These are phyloP conservation scores for Macrolepiota albuminosa DNA, from an alignment of 768 basidiomycete genomes.

Conservation along the genomic window DNA sequence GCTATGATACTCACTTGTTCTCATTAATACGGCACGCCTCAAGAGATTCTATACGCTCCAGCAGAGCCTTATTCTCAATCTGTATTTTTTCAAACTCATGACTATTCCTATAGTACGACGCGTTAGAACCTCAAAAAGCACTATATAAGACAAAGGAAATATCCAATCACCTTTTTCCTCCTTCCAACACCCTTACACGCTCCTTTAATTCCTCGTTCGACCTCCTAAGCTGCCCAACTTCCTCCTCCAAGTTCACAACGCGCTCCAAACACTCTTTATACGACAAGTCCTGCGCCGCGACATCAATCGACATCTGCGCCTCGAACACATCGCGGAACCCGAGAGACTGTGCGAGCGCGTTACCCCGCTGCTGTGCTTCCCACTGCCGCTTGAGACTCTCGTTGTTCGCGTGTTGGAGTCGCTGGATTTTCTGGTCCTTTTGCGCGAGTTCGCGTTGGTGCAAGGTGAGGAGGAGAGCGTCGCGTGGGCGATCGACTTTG, in stretches of 20 bases:
- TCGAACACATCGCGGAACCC: constrained; percentile 41
- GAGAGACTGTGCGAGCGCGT: constrained; percentile 34
- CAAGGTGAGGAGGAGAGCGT: constrained; percentile 29
- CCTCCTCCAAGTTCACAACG: constrained; percentile 26
- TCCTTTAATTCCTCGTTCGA: constrained; percentile 20
- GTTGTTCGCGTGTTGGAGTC: constrained; percentile 28
- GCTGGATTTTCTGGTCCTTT: constrained; percentile 27
- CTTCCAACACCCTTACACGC: not conserved
- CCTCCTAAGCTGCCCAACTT: constrained; percentile 18
- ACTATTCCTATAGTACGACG: not conserved
- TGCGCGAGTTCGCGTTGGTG: constrained; percentile 27
- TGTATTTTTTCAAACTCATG: not conserved
- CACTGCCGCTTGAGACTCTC: constrained; percentile 33
- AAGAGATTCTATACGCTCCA: not conserved
- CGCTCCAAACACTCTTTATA: constrained; percentile 33
- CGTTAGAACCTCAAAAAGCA: not conserved
- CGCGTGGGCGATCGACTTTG: constrained; percentile 29
- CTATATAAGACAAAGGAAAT: not conserved
- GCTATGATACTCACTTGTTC: constrained; percentile 7
- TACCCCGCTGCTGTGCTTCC: constrained; percentile 29
- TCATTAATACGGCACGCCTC: not conserved
- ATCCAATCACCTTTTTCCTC: not conserved
- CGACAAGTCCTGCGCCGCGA: constrained; percentile 26
- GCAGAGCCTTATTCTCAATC: not conserved
- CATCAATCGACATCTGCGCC: constrained; percentile 36